phyloP scores from a whole-genome alignment of 2,329 filamentous ascomycete species.

The Claviceps sp. region DNA sequence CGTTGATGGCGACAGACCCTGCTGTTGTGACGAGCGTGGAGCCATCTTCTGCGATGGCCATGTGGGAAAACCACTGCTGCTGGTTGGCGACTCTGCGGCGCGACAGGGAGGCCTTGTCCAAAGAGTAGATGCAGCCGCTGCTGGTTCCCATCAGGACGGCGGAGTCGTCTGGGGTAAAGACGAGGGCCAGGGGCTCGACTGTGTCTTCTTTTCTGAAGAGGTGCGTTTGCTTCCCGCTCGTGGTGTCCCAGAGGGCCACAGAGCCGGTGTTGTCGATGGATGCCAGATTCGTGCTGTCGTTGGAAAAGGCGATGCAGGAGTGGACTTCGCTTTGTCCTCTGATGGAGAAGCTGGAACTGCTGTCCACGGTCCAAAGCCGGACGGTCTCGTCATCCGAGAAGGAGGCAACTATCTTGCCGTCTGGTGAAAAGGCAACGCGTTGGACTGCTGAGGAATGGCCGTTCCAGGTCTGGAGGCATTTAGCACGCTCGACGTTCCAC shows the following conservation, averaged over 20 bases:
- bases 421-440: conserved; percentile 10
- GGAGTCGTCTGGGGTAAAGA: conserved; percentile 4
- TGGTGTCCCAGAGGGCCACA: conserved; percentile 9
- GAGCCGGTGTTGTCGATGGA: conserved; percentile 7
- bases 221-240: conserved; percentile 3
- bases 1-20: conserved; percentile 2
- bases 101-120: conserved; percentile 2
- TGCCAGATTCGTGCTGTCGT: conserved; percentile 8
- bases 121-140: conserved; percentile 5
- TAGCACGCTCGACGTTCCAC: conserved; percentile 3
- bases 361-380: conserved; percentile 9
- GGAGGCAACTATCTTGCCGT: conserved; percentile 10
- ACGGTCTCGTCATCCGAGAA: conserved; percentile 8
- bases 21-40: conserved; percentile 5
- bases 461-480: conserved; percentile 9
- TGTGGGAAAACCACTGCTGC: conserved; percentile 6
- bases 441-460: conserved; percentile 7
- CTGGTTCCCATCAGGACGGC: conserved; percentile 4
- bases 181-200: conserved; percentile 2
- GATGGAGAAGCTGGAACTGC: conserved; percentile 8
- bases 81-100: conserved; percentile 5
- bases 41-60: conserved; percentile 4
- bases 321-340: conserved; percentile 8
- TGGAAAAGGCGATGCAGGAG: conserved; percentile 9
- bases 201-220: conserved; percentile 2